Percentiles rank a stretch among this genome's conserved stretches.
phyloP scores from a whole-genome alignment of 768 basidiomycete species.

The Infundibulicybe gibba region DNA sequence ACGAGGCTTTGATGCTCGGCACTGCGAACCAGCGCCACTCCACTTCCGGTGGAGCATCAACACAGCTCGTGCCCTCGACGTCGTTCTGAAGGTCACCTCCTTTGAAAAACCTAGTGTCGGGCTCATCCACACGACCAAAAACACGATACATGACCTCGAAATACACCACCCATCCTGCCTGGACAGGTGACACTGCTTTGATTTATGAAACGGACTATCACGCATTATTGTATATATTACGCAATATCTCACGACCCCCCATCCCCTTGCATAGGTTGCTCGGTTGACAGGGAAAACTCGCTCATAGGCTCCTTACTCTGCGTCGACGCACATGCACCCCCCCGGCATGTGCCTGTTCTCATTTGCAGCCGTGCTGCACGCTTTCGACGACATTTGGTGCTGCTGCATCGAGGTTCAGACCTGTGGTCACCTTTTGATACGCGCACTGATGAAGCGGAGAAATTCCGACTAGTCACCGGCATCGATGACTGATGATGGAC shows the following conservation, averaged over 20 bases:
- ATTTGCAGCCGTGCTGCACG: constrained; percentile 60
- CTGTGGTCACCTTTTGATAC: constrained; percentile 34
- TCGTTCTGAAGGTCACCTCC: constrained; percentile 15
- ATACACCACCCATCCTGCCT: constrained; percentile 49
- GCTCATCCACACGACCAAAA: constrained; percentile 16
- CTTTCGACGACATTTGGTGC: constrained; percentile 18
- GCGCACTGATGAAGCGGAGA: constrained; percentile 23
- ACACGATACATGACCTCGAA: constrained; percentile 24
- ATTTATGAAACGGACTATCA: constrained; percentile 51
- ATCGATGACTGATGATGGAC: constrained; percentile 53
- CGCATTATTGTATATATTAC: constrained; percentile 42
- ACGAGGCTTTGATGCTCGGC: constrained; percentile 87
- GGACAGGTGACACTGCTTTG: constrained; percentile 51
- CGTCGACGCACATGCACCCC: constrained; percentile 28
- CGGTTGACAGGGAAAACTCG: constrained; percentile 21
- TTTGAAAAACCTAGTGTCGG: constrained; percentile 1
- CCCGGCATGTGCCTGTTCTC: constrained; percentile 25
- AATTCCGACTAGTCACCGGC: constrained; percentile 20
- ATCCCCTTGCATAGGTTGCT: constrained; percentile 18
- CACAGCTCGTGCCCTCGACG: constrained; percentile 13
- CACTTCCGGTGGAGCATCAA: constrained; percentile 44
- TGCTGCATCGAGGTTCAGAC: constrained; percentile 27
- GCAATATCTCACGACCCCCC: constrained; percentile 37
- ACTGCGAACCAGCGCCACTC: constrained; percentile 63
- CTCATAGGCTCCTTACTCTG: constrained; percentile 29